Percentiles rank a stretch among this genome's conserved stretches.
Conservation (phyloP, 352 stramenopile genomes). For the Globisporangium rhizosaccharum region DNA sequence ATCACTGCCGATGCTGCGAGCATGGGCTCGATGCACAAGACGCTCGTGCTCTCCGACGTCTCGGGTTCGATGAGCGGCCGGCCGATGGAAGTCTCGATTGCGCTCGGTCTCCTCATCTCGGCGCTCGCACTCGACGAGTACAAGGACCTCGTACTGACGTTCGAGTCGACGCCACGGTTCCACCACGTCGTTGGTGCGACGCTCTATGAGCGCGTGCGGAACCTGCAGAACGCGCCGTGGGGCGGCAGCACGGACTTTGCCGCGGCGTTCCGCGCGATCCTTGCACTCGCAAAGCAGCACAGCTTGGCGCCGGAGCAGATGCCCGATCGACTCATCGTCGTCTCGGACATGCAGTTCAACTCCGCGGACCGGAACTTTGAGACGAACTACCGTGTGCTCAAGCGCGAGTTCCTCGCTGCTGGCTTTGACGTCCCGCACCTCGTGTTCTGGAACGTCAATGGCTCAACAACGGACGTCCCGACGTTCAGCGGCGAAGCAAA, state of each 20-base stretch:
- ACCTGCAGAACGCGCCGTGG: conserved; percentile 25
- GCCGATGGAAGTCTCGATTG: conserved; percentile 40
- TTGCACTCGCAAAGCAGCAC: conserved; percentile 29
- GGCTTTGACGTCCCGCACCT: conserved; percentile 50
- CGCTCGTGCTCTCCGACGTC: conserved; percentile 48
- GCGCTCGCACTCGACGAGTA: conserved; percentile 34
- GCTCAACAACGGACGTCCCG: conserved; percentile 26
- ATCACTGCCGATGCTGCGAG: background rate
- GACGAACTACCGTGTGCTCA: conserved; percentile 36
- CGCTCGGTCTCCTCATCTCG: conserved; percentile 34
- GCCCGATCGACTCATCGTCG: conserved; percentile 60
- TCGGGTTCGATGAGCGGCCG: conserved; percentile 33
- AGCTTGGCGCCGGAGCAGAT: conserved; percentile 37
- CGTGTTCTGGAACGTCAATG: conserved; percentile 76
- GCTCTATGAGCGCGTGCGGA: conserved; percentile 24
- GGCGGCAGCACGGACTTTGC: conserved; percentile 61
- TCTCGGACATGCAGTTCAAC: conserved; percentile 75
- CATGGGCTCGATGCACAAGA: conserved; percentile 19
- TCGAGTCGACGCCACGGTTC: conserved; percentile 33
- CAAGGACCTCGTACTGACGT: conserved; percentile 53
- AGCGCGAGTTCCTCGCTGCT: conserved; percentile 24
- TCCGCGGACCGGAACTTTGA: conserved; percentile 30
- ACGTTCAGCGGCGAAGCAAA: conserved; percentile 23
- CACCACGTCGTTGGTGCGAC: conserved; percentile 29
- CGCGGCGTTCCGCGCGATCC: conserved; percentile 49